phyloP scores from a whole-genome alignment of 164 flowering plant genomes.

The Malania oleifera region DNA sequence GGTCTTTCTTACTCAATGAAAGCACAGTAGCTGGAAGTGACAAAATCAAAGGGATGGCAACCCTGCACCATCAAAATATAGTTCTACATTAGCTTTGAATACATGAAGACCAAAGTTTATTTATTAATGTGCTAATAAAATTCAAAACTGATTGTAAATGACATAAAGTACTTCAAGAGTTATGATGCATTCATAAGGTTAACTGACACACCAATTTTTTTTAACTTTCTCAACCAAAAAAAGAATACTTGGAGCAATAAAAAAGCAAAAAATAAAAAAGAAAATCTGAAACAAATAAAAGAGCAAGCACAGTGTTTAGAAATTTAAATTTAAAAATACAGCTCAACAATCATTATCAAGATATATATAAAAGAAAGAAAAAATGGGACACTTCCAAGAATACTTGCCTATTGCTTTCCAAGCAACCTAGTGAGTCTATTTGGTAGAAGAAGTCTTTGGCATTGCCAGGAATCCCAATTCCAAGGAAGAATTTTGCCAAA shows the following conservation, averaged over 20 bases:
- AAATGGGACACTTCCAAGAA: neutral
- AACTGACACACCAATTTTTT: neutral
- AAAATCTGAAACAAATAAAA: neutral
- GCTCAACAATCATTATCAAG: no score
- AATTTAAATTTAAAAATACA: no score
- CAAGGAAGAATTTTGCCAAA: constrained; percentile 83
- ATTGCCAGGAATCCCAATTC: constrained; percentile 80
- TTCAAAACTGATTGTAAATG: no score
- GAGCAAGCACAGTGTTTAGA: neutral
- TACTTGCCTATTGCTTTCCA: constrained; percentile 74
- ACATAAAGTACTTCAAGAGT: neutral
- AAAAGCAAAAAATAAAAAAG: neutral
- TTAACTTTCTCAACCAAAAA: constrained; percentile 5
- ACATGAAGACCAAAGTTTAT: neutral
- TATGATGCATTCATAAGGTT: neutral
- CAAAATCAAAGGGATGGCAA: constrained; percentile 71
- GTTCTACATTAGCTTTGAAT: constrained; percentile 4
- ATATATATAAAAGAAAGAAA: neutral
- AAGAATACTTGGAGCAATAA: neutral
- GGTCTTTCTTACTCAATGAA: constrained; percentile 66
- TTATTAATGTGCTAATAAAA: neutral
- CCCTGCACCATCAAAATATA: constrained; percentile 40
- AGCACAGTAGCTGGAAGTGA: constrained; percentile 83
- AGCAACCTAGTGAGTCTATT: constrained; percentile 62
- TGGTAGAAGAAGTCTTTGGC: constrained; percentile 78